Conservation (phyloP, 1,139 yeast genomes). For the Taphrina flavorubra region DNA sequence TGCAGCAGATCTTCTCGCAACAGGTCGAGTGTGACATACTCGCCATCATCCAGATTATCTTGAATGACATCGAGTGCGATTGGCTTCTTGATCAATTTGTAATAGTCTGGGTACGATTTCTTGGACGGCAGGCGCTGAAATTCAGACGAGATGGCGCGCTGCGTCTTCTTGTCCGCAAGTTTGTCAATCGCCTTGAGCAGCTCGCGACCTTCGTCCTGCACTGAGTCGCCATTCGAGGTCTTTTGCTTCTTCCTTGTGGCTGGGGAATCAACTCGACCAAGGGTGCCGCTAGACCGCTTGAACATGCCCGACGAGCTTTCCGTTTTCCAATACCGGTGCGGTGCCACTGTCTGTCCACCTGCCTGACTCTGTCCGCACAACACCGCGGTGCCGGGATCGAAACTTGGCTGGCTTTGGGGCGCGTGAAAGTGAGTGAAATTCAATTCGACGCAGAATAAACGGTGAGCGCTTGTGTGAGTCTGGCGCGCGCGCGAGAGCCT, state of each 20-base stretch:
- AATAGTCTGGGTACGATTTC: slow-evolving; percentile 82
- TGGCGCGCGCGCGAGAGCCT: too few relatives aligned
- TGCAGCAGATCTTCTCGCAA: slow-evolving; percentile 72
- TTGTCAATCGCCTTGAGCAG: slow-evolving; percentile 32
- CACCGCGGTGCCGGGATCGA: neutral
- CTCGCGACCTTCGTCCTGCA: slow-evolving; percentile 24
- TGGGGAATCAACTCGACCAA: slow-evolving; percentile 30
- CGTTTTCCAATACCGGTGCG: neutral
- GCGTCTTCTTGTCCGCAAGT: slow-evolving; percentile 33
- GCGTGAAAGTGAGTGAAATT: neutral
- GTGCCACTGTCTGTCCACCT: neutral
- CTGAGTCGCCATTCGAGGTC: slow-evolving; percentile 24
- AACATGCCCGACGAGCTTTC: slow-evolving; percentile 12
- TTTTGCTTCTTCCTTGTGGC: slow-evolving; percentile 31
- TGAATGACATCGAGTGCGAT: slow-evolving; percentile 52
- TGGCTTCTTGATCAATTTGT: slow-evolving; percentile 59
- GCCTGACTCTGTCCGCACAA: too few relatives aligned
- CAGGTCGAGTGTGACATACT: slow-evolving; percentile 56
- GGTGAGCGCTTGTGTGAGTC: too few relatives aligned
- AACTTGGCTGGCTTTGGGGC: slow-evolving; percentile 1
- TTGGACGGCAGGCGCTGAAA: slow-evolving; percentile 74
- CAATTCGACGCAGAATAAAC: too few relatives aligned
- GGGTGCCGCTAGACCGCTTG: slow-evolving; percentile 27
- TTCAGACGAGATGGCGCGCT: slow-evolving; percentile 53
- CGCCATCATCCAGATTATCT: slow-evolving; percentile 41